Conservation (phyloP, 1,284 basidiomycete genomes). For the Neonothopanus nambi region DNA sequence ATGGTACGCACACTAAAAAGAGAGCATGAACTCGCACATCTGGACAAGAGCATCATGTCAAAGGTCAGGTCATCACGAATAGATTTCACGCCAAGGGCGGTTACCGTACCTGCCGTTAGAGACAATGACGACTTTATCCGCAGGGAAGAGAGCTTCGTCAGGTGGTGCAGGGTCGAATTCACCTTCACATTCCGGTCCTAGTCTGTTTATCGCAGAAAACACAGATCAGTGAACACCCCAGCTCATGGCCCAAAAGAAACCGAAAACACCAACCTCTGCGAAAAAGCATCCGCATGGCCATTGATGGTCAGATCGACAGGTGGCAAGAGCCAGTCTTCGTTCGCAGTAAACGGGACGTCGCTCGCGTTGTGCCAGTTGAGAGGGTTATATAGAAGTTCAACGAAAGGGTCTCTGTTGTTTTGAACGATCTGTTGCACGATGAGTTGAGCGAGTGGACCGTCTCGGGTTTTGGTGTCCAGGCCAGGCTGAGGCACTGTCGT, state of each 20-base stretch:
- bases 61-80: not conserved
- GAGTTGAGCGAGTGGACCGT: conserved; percentile 49
- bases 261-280: conserved; percentile 36
- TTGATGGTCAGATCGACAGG: conserved; percentile 44
- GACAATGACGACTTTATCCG: conserved; percentile 53
- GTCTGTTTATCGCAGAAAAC: conserved; percentile 28
- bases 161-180: conserved; percentile 43
- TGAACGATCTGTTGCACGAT: conserved; percentile 45
- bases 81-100: not conserved
- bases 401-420: conserved; percentile 45
- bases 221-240: not conserved
- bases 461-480: conserved; percentile 53
- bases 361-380: conserved; percentile 51
- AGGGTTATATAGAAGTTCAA: conserved; percentile 50
- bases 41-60: conserved; percentile 13
- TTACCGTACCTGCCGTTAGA: conserved; percentile 52
- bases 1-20: conserved; percentile 48
- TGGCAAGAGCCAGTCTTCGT: conserved; percentile 48
- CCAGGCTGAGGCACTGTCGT: conserved; percentile 59
- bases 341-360: conserved; percentile 42
- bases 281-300: conserved; percentile 48
- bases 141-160: conserved; percentile 47
- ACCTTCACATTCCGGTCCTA: conserved; percentile 56
- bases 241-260: not conserved
- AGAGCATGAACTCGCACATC: conserved; percentile 56